phyloP scores from a whole-genome alignment of 352 stramenopile species.

The Globisporangium recalcitrans region DNA sequence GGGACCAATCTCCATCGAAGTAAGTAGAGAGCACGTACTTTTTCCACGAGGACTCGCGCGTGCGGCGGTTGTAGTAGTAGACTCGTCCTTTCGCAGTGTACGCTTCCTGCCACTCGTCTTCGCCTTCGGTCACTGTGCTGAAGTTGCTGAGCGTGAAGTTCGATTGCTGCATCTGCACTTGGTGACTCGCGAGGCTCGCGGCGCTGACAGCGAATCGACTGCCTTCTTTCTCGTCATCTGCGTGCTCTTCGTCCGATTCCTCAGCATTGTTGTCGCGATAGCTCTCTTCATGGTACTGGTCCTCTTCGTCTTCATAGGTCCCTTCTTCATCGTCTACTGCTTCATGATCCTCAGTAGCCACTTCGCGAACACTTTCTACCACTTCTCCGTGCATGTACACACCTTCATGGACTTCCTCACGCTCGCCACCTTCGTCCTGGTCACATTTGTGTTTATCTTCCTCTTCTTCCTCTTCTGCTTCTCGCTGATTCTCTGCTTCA shows the following conservation, averaged over 20 bases:
- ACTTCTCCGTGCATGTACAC: neutral
- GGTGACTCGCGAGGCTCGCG: neutral
- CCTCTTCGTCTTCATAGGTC: slow-evolving; percentile 1
- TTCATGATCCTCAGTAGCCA: slow-evolving; percentile 1
- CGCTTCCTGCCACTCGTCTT: slow-evolving; percentile 75
- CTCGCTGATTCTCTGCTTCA: neutral
- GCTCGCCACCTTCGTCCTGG: neutral
- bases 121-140: slow-evolving; percentile 9
- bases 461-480: neutral
- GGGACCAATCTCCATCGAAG: neutral
- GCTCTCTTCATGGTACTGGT: slow-evolving; percentile 18
- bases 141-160: slow-evolving; percentile 19
- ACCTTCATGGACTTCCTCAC: slow-evolving; percentile 4
- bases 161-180: neutral
- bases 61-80: slow-evolving; percentile 87
- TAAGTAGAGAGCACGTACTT: slow-evolving; percentile 32
- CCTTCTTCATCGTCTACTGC: slow-evolving; percentile 11
- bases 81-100: slow-evolving; percentile 83
- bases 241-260: neutral
- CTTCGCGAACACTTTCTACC: neutral
- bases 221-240: neutral
- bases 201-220: neutral
- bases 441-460: slow-evolving; percentile 1
- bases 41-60: slow-evolving; percentile 81
- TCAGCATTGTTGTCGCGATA: neutral